Evolutionary conservation across 169 alveolate genomes (phyloP).

Genomic region (Plasmodium vivax): DNA sequence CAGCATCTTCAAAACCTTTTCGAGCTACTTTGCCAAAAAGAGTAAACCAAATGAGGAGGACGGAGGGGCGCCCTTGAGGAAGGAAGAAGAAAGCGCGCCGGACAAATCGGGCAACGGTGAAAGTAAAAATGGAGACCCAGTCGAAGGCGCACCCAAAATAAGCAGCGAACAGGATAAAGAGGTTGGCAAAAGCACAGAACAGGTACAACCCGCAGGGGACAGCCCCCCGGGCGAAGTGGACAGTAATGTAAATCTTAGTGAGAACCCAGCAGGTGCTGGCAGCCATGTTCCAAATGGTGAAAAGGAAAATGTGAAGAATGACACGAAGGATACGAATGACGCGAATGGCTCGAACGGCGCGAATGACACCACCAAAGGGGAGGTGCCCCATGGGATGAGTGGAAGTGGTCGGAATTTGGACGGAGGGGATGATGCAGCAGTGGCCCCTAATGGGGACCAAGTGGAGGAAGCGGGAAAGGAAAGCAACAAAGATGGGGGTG

Average conservation of each 20-base stretch:
- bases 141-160: background rate
- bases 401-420: background rate
- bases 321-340: background rate
- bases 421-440: background rate
- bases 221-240: background rate
- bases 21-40: slow-evolving; percentile 15
- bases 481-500: background rate
- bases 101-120: background rate
- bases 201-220: background rate
- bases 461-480: background rate
- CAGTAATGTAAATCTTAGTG: background rate
- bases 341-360: background rate
- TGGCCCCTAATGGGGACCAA: background rate
- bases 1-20: slow-evolving; percentile 2
- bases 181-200: background rate
- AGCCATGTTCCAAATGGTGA: background rate
- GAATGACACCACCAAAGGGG: background rate
- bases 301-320: background rate
- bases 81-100: background rate
- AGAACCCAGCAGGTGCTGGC: background rate
- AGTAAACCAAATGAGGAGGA: slow-evolving; percentile 19
- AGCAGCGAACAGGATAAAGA: background rate
- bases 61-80: background rate
- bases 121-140: background rate
- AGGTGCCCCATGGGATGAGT: background rate